These are phyloP conservation scores for Neurospora intermedia DNA, from an alignment of 495 filamentous ascomycete species.

Conservation along the genomic window DNA sequence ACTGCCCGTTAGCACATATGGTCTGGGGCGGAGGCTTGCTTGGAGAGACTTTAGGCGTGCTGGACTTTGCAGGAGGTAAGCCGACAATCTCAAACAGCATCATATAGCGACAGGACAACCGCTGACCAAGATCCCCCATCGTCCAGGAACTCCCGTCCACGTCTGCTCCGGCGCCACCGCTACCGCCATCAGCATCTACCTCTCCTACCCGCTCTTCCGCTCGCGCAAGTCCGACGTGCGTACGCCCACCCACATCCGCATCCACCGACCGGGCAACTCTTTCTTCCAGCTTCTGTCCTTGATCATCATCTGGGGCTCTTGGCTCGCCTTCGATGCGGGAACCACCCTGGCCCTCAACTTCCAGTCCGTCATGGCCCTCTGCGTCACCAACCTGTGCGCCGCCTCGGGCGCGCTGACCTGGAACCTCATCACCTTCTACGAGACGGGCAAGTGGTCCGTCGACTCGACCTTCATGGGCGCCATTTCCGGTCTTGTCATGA, in stretches of 20 bases:
- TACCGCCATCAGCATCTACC: constrained; percentile 69
- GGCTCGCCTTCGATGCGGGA: constrained; percentile 93
- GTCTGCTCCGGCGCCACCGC: constrained; percentile 72
- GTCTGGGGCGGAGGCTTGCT: constrained; percentile 19
- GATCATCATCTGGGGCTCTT: constrained; percentile 90
- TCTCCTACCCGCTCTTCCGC: constrained; percentile 29
- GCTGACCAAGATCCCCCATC: background rate
- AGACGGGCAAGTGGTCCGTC: constrained; percentile 92
- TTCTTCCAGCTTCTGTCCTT: constrained; percentile 45
- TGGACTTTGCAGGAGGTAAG: constrained; percentile 20
- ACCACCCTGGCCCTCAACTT: constrained; percentile 84
- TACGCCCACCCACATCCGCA: constrained; percentile 73
- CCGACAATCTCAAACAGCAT: background rate
- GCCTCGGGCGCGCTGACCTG: constrained; percentile 76
- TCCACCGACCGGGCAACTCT: constrained; percentile 31
- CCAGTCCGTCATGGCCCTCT: constrained; percentile 85
- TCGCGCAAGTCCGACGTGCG: constrained; percentile 54
- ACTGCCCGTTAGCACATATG: constrained; percentile 19
- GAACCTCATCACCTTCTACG: constrained; percentile 74
- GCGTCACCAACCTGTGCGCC: constrained; percentile 84
- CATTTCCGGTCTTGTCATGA: constrained; percentile 76
- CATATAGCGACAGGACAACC: background rate
- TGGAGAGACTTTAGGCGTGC: constrained; percentile 14
- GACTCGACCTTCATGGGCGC: constrained; percentile 91
- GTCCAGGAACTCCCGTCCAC: constrained; percentile 65